A percentile compares a stretch with the other conserved stretches of the same genome.
Conservation (phyloP, 129 eudicot genomes). For the Ambrosia trifida region DNA sequence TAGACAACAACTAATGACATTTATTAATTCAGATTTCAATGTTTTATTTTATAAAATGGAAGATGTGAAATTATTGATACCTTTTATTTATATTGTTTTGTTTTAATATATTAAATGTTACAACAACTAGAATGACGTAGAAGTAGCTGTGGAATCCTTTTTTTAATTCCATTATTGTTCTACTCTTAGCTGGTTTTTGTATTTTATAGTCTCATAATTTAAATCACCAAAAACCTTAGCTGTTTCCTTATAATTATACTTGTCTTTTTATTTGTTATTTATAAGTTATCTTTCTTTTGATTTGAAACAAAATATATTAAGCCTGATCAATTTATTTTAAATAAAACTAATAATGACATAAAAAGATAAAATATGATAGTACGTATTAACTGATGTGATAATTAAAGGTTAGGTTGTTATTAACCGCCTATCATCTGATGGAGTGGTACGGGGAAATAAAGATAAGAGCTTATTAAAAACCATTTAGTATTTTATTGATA, state of each 20-base stretch:
- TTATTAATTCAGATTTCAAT: not conserved
- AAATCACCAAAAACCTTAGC: conserved; percentile 34
- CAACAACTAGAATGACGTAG: conserved; percentile 39
- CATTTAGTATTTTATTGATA: too few species aligned
- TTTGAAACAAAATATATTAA: too few species aligned
- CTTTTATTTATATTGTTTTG: not conserved
- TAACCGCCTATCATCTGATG: not conserved
- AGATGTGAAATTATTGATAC: conserved; percentile 2
- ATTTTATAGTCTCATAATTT: conserved; percentile 31
- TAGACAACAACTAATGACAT: not conserved
- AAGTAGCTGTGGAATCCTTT: conserved; percentile 36
- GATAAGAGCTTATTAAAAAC: too few species aligned
- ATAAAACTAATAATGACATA: not conserved
- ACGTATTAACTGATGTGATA: too few species aligned
- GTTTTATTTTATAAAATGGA: not conserved
- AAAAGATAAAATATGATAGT: too few species aligned
- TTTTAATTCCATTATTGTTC: conserved; percentile 30
- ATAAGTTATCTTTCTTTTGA: not conserved
- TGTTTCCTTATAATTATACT: conserved; percentile 27
- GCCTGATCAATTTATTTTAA: not conserved
- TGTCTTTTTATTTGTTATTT: not conserved
- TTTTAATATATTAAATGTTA: not conserved
- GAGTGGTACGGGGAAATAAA: too few species aligned
- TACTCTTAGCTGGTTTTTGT: conserved; percentile 30
- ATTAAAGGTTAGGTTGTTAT: not conserved